Evolutionary conservation across 2,329 filamentous ascomycete genomes (phyloP), one percentile per base, ranked within the genome.

Genomic region (Chalaropsis ovoidea): DNA sequence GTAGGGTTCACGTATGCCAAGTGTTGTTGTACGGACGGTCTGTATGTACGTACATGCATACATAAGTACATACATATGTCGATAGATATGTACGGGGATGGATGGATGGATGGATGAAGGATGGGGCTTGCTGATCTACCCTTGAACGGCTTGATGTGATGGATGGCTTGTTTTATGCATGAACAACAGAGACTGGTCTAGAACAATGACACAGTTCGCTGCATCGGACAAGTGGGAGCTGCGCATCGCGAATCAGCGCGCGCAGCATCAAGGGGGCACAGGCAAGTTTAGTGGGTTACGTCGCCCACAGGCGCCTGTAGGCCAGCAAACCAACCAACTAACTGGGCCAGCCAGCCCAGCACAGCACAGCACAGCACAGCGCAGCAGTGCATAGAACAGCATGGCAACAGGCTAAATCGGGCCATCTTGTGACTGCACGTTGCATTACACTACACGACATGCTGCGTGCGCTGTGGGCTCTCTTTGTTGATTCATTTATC

Each of bases 131-230:
- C 52, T 58, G 52, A 58, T 58, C 17, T 58, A 58, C 5, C 24
- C 52, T 31, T 58, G 52, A 31, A 56, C 10, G 27, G 52, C 13
- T n/a, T 31, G 27, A 58, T 58, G 52, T 47, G 27, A 35, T 58
- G 52, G 15, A 58, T 58, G 35, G 52, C 13, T 58, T 58, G 24
- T n/a, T 58, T 58, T 58, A 58, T 58, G 52, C 52, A 39, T 58
- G 52, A 19, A 19, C 52, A 58, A 35, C 52, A 17, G 27, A 58
- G 52, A 58, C 24, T 58, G 52, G 52, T 58, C 52, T 58, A 58
- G 52, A 58, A 58, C 52, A 27, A 35, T 58, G 52, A 5, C 52
- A n/a, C 27, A 11, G 11, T 27, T 24, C 24, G 8, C 35, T 24
- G 22, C 19, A 52, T 35, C 5, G 52, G 24, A 58, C 27, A 27